A percentile compares a stretch with the other conserved stretches of the same genome.
Evolutionary conservation across 2,329 filamentous ascomycete species (phyloP).

Genomic region (Colletotrichum sp.): DNA sequence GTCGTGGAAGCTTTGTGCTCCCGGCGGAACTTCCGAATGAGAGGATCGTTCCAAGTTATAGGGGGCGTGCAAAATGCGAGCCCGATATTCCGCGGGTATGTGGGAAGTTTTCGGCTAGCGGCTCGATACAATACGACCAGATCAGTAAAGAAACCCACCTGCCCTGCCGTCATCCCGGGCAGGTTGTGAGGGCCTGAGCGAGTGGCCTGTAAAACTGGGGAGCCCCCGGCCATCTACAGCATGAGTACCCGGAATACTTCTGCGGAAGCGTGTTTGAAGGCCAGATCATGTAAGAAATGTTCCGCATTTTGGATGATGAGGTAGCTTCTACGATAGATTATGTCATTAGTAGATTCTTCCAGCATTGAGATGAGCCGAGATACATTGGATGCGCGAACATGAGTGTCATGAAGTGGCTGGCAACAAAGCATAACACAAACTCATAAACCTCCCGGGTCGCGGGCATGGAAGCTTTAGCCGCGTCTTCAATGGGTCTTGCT

Average conservation of each 20-base stretch:
- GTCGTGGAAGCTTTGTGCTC: not conserved
- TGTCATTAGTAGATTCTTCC: not conserved
- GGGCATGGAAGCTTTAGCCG: not conserved
- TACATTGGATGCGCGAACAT: not conserved
- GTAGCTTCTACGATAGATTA: fast-evolving
- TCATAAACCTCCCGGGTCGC: not conserved
- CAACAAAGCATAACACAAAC: too few species aligned
- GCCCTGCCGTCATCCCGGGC: not conserved
- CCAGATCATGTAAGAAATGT: fast-evolving
- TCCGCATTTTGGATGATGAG: not conserved
- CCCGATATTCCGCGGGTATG: not conserved
- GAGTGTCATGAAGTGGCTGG: not conserved
- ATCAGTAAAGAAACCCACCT: not conserved
- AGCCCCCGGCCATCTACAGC: not conserved
- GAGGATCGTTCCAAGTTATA: not conserved
- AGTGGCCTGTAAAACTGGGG: not conserved
- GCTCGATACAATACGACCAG: not conserved
- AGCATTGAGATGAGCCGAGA: not conserved
- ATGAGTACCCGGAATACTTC: fast-evolving
- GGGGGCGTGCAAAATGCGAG: not conserved
- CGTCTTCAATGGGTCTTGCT: not conserved
- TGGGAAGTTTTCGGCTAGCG: not conserved
- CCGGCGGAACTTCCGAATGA: not conserved
- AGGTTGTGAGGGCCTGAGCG: not conserved
- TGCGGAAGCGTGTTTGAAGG: not conserved